These are phyloP conservation scores for Hirsutella minnesotensis DNA, from an alignment of 2,329 filamentous ascomycete species.

Conservation along the genomic window DNA sequence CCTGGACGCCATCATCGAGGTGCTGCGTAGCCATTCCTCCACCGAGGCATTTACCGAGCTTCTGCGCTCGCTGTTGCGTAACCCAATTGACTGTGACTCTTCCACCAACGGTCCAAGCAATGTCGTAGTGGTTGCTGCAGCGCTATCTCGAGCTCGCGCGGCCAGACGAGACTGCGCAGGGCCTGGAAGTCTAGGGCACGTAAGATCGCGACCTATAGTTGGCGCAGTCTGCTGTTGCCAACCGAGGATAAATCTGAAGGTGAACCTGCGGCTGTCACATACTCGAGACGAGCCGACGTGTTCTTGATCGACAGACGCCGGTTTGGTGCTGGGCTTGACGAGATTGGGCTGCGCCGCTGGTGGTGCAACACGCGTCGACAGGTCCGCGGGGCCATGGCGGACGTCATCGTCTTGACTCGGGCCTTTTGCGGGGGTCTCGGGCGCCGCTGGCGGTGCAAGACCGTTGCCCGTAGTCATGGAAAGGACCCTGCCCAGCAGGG, in stretches of 20 bases:
- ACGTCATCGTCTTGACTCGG: conserved; percentile 9
- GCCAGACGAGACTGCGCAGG: conserved; percentile 56
- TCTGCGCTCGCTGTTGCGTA: neutral
- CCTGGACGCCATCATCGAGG: conserved; percentile 2
- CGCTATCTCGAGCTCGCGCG: conserved; percentile 8
- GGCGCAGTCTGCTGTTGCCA: conserved; percentile 46
- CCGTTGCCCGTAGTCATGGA: conserved; percentile 18
- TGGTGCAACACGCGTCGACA: neutral
- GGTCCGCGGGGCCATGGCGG: conserved; percentile 37
- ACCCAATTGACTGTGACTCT: neutral
- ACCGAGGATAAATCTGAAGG: conserved; percentile 66
- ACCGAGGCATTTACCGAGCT: conserved; percentile 21
- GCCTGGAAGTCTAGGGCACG: conserved; percentile 55
- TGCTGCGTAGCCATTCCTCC: conserved; percentile 14
- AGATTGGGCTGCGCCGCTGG: conserved; percentile 1
- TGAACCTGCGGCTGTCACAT: conserved; percentile 44
- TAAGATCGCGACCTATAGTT: conserved; percentile 49
- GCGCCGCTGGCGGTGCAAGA: neutral
- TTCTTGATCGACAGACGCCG: conserved; percentile 35
- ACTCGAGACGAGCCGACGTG: conserved; percentile 44
- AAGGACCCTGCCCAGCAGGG: conserved; percentile 52
- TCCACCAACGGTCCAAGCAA: neutral
- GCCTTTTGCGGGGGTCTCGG: neutral
- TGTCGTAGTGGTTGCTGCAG: neutral
- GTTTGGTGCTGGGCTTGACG: conserved; percentile 14